phyloP scores from a whole-genome alignment of 73 alveolate species.

The Paramecium sonneborni region DNA sequence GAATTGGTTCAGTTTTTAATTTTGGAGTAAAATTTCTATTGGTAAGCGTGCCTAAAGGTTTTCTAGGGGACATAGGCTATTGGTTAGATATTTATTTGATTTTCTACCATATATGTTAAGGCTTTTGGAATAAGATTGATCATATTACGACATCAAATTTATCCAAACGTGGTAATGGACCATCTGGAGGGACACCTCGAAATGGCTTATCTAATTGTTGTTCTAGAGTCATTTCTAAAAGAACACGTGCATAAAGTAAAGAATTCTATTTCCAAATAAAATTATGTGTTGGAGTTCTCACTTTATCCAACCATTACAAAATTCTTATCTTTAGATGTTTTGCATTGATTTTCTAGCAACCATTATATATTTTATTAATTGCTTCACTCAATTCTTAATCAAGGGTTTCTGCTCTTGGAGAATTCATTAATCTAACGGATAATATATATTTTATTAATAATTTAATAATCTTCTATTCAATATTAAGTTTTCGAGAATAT shows the following conservation, averaged over 20 bases:
- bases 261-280: conserved; percentile 91
- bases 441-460: background rate
- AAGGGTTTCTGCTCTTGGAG: conserved; percentile 18
- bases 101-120: conserved; percentile 41
- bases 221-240: conserved; percentile 81
- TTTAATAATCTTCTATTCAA: background rate
- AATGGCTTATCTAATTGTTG: conserved; percentile 85
- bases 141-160: conserved; percentile 38
- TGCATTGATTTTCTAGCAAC: background rate
- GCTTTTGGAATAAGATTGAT: background rate
- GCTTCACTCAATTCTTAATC: background rate
- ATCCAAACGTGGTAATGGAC: conserved; percentile 83
- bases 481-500: too few species aligned
- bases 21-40: background rate
- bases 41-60: background rate
- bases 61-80: background rate
- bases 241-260: conserved; percentile 81
- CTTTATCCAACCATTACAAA: conserved; percentile 29
- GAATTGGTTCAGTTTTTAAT: background rate
- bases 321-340: conserved; percentile 45
- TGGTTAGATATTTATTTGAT: conserved; percentile 1
- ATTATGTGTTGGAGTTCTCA: conserved; percentile 74
- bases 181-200: conserved; percentile 90
- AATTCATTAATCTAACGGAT: conserved; percentile 35
- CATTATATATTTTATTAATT: background rate